A percentile compares a stretch with the other conserved stretches of the same genome.
Evolutionary conservation across 306 rosid genomes (phyloP).

Genomic region (Astragalus membranaceus): DNA sequence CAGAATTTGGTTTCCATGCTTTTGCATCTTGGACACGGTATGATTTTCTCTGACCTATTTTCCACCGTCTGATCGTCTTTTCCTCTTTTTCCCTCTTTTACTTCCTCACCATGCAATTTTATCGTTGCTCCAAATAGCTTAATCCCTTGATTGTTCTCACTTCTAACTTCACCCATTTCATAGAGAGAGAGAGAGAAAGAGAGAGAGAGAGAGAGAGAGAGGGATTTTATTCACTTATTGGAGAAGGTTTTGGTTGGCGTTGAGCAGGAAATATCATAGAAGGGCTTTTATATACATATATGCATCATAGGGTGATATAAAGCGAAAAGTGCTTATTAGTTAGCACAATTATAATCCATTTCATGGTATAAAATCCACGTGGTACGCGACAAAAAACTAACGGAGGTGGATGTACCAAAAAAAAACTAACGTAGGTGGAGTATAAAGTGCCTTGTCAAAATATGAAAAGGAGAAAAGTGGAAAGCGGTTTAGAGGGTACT

Average conservation of each 20-base stretch:
- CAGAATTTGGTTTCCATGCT: constrained; percentile 96
- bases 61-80: constrained; percentile 31
- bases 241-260: constrained; percentile 14
- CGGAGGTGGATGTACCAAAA: constrained; percentile 26
- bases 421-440: constrained; percentile 20
- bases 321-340: constrained; percentile 28
- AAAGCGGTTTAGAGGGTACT: constrained; percentile 12
- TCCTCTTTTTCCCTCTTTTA: constrained; percentile 30
- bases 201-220: background rate
- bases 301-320: background rate
- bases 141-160: constrained; percentile 49
- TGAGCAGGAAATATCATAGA: background rate
- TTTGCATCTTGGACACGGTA: constrained; percentile 87
- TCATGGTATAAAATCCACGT: constrained; percentile 9
- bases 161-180: constrained; percentile 41
- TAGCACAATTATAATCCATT: constrained; percentile 7
- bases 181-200: background rate
- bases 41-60: constrained; percentile 63
- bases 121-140: constrained; percentile 81
- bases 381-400: constrained; percentile 21
- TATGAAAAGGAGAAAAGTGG: background rate
- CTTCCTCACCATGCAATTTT: constrained; percentile 29
- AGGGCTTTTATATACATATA: background rate
- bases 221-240: background rate
- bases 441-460: constrained; percentile 26